Evolutionary conservation across 2,329 filamentous ascomycete genomes (phyloP).

Genomic region (Parastagonospora avenae): DNA sequence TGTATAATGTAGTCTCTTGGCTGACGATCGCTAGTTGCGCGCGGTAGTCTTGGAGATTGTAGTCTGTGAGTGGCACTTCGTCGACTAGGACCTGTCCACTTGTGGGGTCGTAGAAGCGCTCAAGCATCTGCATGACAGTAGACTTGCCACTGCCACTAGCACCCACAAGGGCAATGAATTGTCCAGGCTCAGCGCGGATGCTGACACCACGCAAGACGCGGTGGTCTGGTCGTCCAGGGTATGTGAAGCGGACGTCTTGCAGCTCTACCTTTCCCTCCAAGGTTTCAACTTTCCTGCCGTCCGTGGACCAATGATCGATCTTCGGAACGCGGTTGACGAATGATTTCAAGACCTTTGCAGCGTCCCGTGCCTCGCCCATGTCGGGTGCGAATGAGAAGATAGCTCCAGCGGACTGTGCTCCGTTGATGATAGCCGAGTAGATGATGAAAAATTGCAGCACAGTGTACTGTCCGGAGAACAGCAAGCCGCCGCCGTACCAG

Average conservation of each 20-base stretch:
- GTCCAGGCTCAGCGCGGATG: conserved; percentile 73
- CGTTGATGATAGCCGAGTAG: conserved; percentile 86
- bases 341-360: conserved; percentile 77
- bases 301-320: conserved; percentile 60
- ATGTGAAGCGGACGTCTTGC: conserved; percentile 90
- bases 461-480: conserved; percentile 56
- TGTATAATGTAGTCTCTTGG: conserved; percentile 93
- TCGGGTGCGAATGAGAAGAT: conserved; percentile 95
- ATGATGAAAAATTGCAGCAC: conserved; percentile 93
- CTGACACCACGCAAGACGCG: conserved; percentile 88
- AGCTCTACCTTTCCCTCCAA: conserved; percentile 77
- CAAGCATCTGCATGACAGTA: conserved; percentile 87
- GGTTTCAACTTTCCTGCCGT: conserved; percentile 59
- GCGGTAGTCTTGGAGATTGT: conserved; percentile 84
- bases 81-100: conserved; percentile 82
- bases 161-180: conserved; percentile 90
- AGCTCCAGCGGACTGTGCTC: conserved; percentile 87
- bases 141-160: conserved; percentile 93
- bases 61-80: conserved; percentile 75
- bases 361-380: conserved; percentile 92
- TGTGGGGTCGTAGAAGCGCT: conserved; percentile 92
- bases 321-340: conserved; percentile 81
- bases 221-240: conserved; percentile 87
- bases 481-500: conserved; percentile 44
- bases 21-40: conserved; percentile 87